Evolutionary conservation across 768 basidiomycete species (phyloP), one percentile per base, ranked within the genome.

Genomic region (Mycena capillaripes): DNA sequence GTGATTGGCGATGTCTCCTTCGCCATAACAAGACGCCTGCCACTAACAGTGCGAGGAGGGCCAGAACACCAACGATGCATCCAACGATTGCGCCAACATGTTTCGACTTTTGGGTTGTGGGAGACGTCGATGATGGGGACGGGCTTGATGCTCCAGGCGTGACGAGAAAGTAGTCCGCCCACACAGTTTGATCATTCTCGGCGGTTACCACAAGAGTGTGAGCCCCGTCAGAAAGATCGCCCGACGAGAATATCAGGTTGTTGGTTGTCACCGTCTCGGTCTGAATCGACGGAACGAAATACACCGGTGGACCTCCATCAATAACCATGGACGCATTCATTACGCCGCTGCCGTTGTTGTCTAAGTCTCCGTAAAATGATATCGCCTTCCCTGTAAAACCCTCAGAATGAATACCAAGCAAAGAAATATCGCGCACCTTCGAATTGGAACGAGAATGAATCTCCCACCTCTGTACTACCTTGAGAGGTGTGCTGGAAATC

Each of bases 111-210:
- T n/a, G n/a, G n/a, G n/a, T n/a, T n/a, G n/a, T n/a, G n/a, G n/a
- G n/a, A n/a, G n/a, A n/a, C n/a, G n/a, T n/a, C n/a, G n/a, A n/a
- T n/a, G n/a, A n/a, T n/a, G n/a, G n/a, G n/a, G n/a, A n/a, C n/a
- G n/a, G n/a, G n/a, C n/a, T n/a, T n/a, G n/a, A n/a, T n/a, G n/a
- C n/a, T n/a, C n/a, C n/a, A n/a, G 60, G 68, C 12, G 52, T 63
- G 25, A 73, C 64, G 10, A 73, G 58, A 44, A 73, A 58, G 40
- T 73, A 73, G 53, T 73, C 72, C 0, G 59, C n/a, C 72, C 72
- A 73, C 10, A 73, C n/a, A 10, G 55, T 32, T 2, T 52, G 23
- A 8, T 44, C 57, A 29, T 36, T 61, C 40, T 67, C 19, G 5
- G 63, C 50, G 25, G 63, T 70, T 2, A 73, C 63, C 6, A 61